Percentiles rank a stretch among this genome's conserved stretches.
These are phyloP conservation scores for Suillus subluteus DNA, from an alignment of 768 basidiomycete genomes.

Conservation along the genomic window DNA sequence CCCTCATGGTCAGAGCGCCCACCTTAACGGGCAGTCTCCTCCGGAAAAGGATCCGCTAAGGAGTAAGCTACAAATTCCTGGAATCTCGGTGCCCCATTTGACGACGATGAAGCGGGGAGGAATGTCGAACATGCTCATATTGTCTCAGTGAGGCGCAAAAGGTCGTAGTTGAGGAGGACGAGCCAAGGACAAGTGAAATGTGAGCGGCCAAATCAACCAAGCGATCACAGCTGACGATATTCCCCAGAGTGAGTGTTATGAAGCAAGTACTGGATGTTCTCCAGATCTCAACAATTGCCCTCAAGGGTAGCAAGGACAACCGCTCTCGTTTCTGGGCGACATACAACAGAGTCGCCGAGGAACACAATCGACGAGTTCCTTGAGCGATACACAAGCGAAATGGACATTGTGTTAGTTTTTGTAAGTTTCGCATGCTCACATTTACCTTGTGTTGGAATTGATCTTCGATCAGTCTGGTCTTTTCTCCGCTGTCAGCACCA, in stretches of 20 bases:
- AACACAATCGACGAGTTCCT: no score
- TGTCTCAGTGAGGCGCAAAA: no score
- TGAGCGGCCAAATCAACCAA: not conserved
- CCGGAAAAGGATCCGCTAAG: not conserved
- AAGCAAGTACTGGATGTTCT: not conserved
- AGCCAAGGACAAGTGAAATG: not conserved
- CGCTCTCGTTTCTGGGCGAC: no score
- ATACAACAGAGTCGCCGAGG: no score
- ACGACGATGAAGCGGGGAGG: no score
- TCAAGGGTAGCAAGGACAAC: not conserved
- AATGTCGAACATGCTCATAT: no score
- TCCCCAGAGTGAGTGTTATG: not conserved
- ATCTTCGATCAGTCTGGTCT: slow-evolving; percentile 12
- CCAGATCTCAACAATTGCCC: not conserved
- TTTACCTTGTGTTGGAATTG: not conserved
- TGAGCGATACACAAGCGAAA: not conserved
- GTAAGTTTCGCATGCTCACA: slow-evolving; percentile 13
- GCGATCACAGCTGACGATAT: not conserved
- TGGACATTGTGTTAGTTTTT: slow-evolving; percentile 26
- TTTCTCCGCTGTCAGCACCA: slow-evolving; percentile 18
- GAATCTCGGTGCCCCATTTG: not conserved
- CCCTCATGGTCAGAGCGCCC: not conserved
- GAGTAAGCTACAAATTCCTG: not conserved
- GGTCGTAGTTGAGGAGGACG: not conserved
- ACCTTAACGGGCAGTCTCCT: not conserved